These are phyloP conservation scores for Comarum palustre DNA, from an alignment of 306 rosid species.

Conservation along the genomic window DNA sequence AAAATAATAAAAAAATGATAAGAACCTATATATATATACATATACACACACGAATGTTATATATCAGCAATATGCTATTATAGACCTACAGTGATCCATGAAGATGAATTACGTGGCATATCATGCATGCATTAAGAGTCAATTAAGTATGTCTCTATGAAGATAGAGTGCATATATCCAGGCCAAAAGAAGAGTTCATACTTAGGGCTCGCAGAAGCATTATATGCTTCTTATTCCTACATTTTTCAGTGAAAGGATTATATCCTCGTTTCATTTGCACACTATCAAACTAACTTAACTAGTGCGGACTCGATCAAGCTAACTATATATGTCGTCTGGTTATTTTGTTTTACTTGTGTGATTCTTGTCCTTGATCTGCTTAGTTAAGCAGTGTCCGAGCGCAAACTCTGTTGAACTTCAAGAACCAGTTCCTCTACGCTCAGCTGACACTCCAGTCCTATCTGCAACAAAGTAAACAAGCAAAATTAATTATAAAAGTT, in stretches of 20 bases:
- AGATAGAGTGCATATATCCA: not conserved
- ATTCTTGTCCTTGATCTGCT: not conserved
- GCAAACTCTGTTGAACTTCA: slow-evolving; percentile 80
- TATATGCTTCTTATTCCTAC: not conserved
- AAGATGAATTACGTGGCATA: no score
- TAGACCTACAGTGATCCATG: no score
- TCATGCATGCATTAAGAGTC: not conserved
- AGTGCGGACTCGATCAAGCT: not conserved
- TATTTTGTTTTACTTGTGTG: not conserved
- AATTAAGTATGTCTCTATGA: not conserved
- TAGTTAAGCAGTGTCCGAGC: slow-evolving; percentile 34
- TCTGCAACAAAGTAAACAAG: slow-evolving; percentile 37
- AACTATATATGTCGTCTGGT: not conserved
- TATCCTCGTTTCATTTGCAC: not conserved
- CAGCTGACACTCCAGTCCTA: slow-evolving; percentile 78
- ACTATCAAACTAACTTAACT: not conserved
- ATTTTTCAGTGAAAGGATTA: not conserved
- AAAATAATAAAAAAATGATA: no score
- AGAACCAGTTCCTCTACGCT: slow-evolving; percentile 84
- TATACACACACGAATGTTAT: no score
- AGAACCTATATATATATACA: no score
- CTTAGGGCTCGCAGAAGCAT: not conserved
- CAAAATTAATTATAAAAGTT: not conserved
- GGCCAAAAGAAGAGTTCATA: not conserved
- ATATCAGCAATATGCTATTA: no score